Base-by-base conservation (phyloP, 2,329 filamentous ascomycete genomes). In the Pyricularia grisea region DNA sequence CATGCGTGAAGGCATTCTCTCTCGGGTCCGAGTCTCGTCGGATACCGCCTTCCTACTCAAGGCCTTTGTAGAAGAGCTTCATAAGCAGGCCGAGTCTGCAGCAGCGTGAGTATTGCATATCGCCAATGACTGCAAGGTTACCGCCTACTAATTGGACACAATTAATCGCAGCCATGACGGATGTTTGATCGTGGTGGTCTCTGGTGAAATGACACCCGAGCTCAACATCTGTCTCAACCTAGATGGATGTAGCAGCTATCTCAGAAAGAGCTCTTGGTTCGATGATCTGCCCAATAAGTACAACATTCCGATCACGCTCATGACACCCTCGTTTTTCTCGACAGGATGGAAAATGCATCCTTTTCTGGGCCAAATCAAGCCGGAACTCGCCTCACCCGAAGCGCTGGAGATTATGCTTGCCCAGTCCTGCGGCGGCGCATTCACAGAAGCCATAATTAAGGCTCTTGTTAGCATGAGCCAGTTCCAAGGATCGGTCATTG, bases 301-400 rank as follows among this genome's bases (percentile, higher is more conserved):
- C 67, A 12, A n/a, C 31, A 31, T 68, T 25, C 67, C 67, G 14
- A 65, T 68, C 67, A 68, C 33, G 14, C 4, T 68, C 14, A 68
- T 68, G 23, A 50, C 31, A 11, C 67, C 67, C 2, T 33, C 67
- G 28, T 27, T 50, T 7, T 68, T 68, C 67, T 42, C 67, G 1
- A 50, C 67, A 5, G 67, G 67, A 23, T 68, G 67, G 67, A 61
- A 27, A 33, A 65, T 68, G 14, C 17, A 28, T 61, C 67, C 30
- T 65, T 68, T 42, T 7, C 31, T 20, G 60, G 67, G 12, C 7
- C 25, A n/a, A n/a, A 50, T 30, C 10, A 68, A 20, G 14, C 66
- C 25, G n/a, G 30, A 42, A 6, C 27, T n/a, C 28, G 14, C 31
- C 3, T 27, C 28, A 1, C 20, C 30, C 10, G 28, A 30, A 4